phyloP scores from a whole-genome alignment of 345 rosid genomes.

The Draba incana region DNA sequence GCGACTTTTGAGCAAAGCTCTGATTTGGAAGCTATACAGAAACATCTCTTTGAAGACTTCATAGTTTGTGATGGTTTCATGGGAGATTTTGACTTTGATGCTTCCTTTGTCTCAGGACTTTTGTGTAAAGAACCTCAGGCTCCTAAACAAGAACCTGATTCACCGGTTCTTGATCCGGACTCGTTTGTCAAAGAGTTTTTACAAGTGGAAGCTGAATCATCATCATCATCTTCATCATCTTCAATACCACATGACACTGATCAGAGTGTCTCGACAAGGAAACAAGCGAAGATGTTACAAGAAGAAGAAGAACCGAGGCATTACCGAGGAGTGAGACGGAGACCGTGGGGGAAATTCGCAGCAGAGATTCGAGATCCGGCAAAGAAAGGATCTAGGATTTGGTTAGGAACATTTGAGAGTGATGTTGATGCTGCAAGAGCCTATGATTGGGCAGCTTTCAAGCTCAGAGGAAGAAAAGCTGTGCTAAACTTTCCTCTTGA shows the following conservation, averaged over 20 bases:
- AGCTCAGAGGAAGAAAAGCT: constrained; percentile 81
- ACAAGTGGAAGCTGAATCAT: constrained; percentile 27
- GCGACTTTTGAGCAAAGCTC: constrained; percentile 46
- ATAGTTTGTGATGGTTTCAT: constrained; percentile 50
- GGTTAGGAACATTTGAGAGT: constrained; percentile 83
- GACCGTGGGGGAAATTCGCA: constrained; percentile 95
- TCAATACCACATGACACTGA: constrained; percentile 31
- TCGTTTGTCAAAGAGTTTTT: constrained; percentile 31
- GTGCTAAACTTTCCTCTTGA: constrained; percentile 83
- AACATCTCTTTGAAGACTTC: constrained; percentile 61
- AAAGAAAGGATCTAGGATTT: constrained; percentile 73
- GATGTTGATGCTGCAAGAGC: constrained; percentile 87
- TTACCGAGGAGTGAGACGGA: constrained; percentile 82
- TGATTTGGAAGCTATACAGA: constrained; percentile 51
- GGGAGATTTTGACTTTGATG: constrained; percentile 42
- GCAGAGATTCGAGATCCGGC: constrained; percentile 93
- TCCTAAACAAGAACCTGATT: constrained; percentile 49
- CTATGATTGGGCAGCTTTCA: constrained; percentile 88
- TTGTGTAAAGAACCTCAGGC: constrained; percentile 43
- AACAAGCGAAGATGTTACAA: not conserved
- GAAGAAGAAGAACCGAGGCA: constrained; percentile 46
- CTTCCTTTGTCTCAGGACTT: constrained; percentile 37
- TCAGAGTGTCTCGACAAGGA: constrained; percentile 23
- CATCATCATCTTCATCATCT: constrained; percentile 27
- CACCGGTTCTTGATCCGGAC: constrained; percentile 40